phyloP scores from a whole-genome alignment of 176 grass and related monocot species.

The Ensete glaucum region DNA sequence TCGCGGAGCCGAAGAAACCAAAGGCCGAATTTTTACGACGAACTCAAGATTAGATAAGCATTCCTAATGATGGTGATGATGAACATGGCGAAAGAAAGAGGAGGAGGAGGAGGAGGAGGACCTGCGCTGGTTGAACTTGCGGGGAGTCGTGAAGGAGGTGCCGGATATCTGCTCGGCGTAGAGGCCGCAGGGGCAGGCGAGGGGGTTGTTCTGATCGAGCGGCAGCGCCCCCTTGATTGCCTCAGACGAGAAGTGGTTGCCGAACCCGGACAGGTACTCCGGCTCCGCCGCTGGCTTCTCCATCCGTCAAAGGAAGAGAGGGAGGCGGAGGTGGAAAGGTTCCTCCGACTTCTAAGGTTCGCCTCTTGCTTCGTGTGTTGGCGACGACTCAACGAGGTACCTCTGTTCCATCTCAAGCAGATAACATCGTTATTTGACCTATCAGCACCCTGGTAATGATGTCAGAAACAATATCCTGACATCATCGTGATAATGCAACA shows the following conservation, averaged over 20 bases:
- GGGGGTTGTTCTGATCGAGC: slow-evolving; percentile 59
- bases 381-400: neutral
- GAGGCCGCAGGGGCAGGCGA: slow-evolving; percentile 66
- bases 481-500: too few relatives aligned
- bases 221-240: slow-evolving; percentile 41
- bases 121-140: slow-evolving; percentile 67
- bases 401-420: neutral
- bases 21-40: neutral
- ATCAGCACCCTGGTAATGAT: too few relatives aligned
- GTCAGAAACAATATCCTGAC: too few relatives aligned
- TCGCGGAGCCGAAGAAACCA: neutral
- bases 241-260: slow-evolving; percentile 71
- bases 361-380: neutral
- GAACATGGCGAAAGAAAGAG: neutral
- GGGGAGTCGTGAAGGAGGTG: slow-evolving; percentile 82
- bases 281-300: slow-evolving; percentile 2
- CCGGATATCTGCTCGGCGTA: slow-evolving; percentile 99
- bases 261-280: slow-evolving; percentile 62
- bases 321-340: too few relatives aligned
- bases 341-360: neutral
- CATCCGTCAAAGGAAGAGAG: neutral
- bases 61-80: neutral
- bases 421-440: neutral
- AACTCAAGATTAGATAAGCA: neutral
- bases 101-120: neutral